phyloP scores from a whole-genome alignment of 2,329 filamentous ascomycete genomes.

The Venturiaceae sp. region DNA sequence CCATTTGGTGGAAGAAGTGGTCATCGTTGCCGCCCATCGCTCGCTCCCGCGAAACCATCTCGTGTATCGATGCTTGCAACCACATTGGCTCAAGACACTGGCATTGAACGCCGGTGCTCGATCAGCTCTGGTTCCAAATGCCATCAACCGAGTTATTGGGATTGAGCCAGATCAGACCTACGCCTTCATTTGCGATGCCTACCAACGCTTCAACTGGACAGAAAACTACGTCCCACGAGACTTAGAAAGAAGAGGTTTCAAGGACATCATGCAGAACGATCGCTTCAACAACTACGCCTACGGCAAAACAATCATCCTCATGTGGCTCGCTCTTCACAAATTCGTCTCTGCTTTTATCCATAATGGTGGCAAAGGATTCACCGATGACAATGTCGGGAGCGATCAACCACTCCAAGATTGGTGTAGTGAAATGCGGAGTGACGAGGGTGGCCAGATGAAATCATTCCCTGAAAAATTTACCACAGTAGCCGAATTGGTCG shows the following conservation, averaged over 20 bases:
- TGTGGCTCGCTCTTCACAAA: slow-evolving; percentile 34
- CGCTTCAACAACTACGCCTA: slow-evolving; percentile 40
- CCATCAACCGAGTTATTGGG: slow-evolving; percentile 34
- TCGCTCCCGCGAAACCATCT: slow-evolving; percentile 31
- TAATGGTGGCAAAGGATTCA: slow-evolving; percentile 18
- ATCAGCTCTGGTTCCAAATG: slow-evolving; percentile 32
- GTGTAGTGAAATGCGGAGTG: slow-evolving; percentile 28
- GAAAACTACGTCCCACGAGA: slow-evolving; percentile 37
- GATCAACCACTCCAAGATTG: slow-evolving; percentile 29
- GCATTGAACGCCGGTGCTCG: slow-evolving; percentile 40
- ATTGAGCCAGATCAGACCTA: slow-evolving; percentile 27
- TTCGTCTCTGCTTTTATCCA: slow-evolving; percentile 32
- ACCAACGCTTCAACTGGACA: slow-evolving; percentile 33
- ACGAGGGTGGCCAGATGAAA: slow-evolving; percentile 20
- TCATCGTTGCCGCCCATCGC: slow-evolving; percentile 38
- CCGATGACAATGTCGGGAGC: slow-evolving; percentile 18
- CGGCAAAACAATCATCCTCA: slow-evolving; percentile 33
- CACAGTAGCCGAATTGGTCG: slow-evolving; percentile 31
- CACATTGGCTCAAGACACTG: slow-evolving; percentile 42
- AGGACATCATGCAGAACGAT: slow-evolving; percentile 21
- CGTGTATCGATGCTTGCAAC: slow-evolving; percentile 33
- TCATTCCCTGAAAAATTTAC: slow-evolving; percentile 34
- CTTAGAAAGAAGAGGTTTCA: slow-evolving; percentile 34
- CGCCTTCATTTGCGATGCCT: slow-evolving; percentile 23
- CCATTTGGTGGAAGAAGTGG: slow-evolving; percentile 38